Base-by-base conservation (phyloP, 306 rosid genomes). In the Begonia fuchsioides region DNA sequence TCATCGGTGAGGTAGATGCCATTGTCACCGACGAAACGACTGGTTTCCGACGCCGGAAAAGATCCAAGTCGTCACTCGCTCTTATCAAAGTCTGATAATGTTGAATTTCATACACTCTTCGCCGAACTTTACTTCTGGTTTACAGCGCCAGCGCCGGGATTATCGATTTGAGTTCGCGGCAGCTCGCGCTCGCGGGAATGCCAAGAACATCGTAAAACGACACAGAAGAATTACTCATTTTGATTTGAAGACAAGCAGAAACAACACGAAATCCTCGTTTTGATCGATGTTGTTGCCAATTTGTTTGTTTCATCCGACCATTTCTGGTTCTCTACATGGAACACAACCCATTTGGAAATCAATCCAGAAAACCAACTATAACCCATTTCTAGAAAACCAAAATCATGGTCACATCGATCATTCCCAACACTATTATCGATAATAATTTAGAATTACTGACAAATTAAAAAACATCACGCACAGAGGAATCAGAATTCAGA, bases 141-240 rank as follows among this genome's bases (percentile, higher is more conserved):
- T 55, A 68, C 45, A 26, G 81, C 69, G 52, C 70, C 94, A 14
- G 74, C 86, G 13, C 80, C 92, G 12, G 94, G 94, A 50, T 84
- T 90, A 13, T 66, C 1, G 77, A 13, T 26, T 84, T 84, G 46
- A 84, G 70, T 26, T 84, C 94, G 1, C 54, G 16, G 15, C 58
- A 26, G 12, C 66, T 69, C 2, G 94, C 86, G 5, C 68, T 61
- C 46, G 40, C 56, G 0, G 90, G 63, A 49, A 84, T 67, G 53
- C 94, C 94, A 15, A 84, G 94, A 17, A 84, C 79, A 6, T 84
- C 90, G 69, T 84, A 79, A 26, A 74, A 58, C 11, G 88, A 62
- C 1, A 59, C 53, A 20, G 61, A 18, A 18, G 72, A 53, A 46
- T 71, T 64, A 47, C 74, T 69, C 82, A 79, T 67, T 3, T 5